Percentiles rank a stretch among this genome's conserved stretches.
Conservation (phyloP, 345 rosid species). For the Citropsis articulata region DNA sequence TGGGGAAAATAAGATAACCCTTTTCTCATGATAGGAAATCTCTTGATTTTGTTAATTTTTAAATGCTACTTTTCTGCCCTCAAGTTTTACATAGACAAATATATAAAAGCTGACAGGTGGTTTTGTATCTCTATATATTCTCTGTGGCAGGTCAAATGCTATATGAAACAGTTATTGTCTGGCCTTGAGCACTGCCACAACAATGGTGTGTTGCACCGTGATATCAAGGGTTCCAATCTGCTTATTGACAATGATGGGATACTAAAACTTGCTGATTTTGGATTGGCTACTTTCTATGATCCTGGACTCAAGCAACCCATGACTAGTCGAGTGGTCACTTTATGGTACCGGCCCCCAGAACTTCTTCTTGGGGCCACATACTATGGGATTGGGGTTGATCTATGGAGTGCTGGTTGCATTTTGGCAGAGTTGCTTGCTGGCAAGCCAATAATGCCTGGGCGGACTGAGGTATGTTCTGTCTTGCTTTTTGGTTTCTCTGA, state of each 20-base stretch:
- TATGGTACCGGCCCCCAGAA: constrained; percentile 97
- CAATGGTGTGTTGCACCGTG: constrained; percentile 79
- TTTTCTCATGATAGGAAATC: not conserved
- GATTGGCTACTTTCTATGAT: constrained; percentile 76
- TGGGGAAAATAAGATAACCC: not conserved
- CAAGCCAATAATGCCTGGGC: constrained; percentile 86
- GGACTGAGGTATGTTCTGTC: constrained; percentile 67
- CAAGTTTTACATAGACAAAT: not conserved
- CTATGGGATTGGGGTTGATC: constrained; percentile 74
- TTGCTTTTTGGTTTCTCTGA: not conserved
- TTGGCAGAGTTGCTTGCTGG: constrained; percentile 86
- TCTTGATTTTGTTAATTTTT: not conserved
- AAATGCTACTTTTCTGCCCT: not conserved
- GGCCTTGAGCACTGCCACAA: constrained; percentile 92
- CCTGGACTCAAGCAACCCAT: constrained; percentile 56
- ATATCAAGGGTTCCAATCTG: constrained; percentile 85
- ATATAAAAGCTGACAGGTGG: constrained; percentile 2
- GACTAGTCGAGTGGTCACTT: constrained; percentile 92
- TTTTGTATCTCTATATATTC: constrained; percentile 7
- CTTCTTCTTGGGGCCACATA: constrained; percentile 87
- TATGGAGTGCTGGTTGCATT: constrained; percentile 98
- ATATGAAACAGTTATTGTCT: constrained; percentile 74
- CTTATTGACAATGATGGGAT: constrained; percentile 75
- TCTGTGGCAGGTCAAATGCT: constrained; percentile 68
- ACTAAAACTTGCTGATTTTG: constrained; percentile 89